Evolutionary conservation across 2,329 filamentous ascomycete genomes (phyloP).

Genomic region (Ophiostoma sp.): DNA sequence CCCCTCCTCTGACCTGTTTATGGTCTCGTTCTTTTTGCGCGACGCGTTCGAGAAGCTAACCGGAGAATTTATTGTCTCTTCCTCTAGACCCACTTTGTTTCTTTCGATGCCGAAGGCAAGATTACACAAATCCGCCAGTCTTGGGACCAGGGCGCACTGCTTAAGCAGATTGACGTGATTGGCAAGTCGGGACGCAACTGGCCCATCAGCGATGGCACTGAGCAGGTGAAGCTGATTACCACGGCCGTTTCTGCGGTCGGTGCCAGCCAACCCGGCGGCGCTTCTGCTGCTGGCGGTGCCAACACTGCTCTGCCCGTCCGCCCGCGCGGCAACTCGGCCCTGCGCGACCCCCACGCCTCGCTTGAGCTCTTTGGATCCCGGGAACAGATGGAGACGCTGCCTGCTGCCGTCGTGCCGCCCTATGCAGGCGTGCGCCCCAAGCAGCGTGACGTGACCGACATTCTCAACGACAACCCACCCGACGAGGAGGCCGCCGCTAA

Average conservation of each 20-base stretch:
- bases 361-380: constrained; percentile 73
- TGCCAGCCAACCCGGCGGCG: constrained; percentile 47
- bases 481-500: constrained; percentile 42
- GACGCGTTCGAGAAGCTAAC: constrained; percentile 24
- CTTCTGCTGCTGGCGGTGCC: constrained; percentile 15
- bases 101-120: constrained; percentile 73
- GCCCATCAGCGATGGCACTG: constrained; percentile 86
- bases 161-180: constrained; percentile 93
- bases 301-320: constrained; percentile 42
- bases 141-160: constrained; percentile 92
- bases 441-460: constrained; percentile 72
- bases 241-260: constrained; percentile 52
- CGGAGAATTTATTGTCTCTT: not conserved
- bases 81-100: constrained; percentile 78
- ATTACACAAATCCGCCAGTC: constrained; percentile 85
- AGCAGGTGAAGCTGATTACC: constrained; percentile 77
- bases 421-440: constrained; percentile 60
- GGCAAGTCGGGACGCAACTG: constrained; percentile 87
- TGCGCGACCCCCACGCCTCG: constrained; percentile 67
- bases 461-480: constrained; percentile 59
- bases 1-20: not conserved
- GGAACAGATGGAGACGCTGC: constrained; percentile 50
- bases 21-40: constrained; percentile 4
- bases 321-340: constrained; percentile 53
- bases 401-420: constrained; percentile 55